Evolutionary conservation across 202 grass and related monocot species (phyloP).

Genomic region (Dendrocalamus latiflorus): DNA sequence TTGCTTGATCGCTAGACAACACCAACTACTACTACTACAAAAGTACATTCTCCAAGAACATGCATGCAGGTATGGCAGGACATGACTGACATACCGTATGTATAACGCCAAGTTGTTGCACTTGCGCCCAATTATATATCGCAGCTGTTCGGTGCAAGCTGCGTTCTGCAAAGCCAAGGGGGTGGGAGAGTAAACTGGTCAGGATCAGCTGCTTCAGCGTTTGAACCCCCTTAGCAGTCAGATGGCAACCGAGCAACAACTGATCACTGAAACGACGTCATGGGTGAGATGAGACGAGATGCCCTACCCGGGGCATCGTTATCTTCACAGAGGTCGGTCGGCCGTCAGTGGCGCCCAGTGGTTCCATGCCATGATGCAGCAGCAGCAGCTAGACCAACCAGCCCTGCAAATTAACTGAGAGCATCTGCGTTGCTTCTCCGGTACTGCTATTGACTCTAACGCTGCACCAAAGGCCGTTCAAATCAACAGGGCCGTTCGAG

Average conservation of each 20-base stretch:
- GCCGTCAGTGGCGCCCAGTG: neutral
- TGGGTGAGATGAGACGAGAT: neutral
- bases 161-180: neutral
- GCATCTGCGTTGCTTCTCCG: slow-evolving; percentile 1
- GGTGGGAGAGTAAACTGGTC: neutral
- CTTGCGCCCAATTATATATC: neutral
- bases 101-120: neutral
- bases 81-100: neutral
- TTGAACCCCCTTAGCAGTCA: neutral
- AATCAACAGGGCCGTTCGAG: neutral
- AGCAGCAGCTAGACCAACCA: neutral
- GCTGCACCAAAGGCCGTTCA: slow-evolving; percentile 25
- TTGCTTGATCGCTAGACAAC: neutral
- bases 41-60: neutral
- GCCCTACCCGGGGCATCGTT: neutral
- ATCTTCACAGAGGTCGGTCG: neutral
- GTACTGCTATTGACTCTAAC: neutral
- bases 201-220: slow-evolving; percentile 5
- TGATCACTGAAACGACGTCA: slow-evolving; percentile 25
- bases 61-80: neutral
- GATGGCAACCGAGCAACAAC: slow-evolving; percentile 32
- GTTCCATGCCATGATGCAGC: neutral
- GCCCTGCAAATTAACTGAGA: neutral
- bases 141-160: neutral
- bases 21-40: neutral